phyloP scores from a whole-genome alignment of 345 rosid species.

The Physaria fendleri region DNA sequence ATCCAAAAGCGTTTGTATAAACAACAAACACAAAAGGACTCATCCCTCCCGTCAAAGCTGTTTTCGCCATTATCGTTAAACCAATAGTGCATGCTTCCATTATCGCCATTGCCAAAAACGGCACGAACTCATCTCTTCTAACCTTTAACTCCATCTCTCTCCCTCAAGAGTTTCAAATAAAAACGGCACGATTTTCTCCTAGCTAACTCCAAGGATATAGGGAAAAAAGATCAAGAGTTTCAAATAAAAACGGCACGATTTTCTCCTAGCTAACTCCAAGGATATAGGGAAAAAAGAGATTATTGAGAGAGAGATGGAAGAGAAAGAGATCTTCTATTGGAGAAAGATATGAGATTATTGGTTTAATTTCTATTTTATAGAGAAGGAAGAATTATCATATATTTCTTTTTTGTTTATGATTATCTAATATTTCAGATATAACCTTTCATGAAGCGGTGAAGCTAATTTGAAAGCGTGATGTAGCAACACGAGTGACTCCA shows the following conservation, averaged over 20 bases:
- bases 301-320: too few species aligned
- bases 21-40: conserved; percentile 76
- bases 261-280: conserved; percentile 24
- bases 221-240: background rate
- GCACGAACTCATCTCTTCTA: conserved; percentile 31
- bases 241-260: conserved; percentile 17
- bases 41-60: conserved; percentile 55
- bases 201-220: conserved; percentile 25
- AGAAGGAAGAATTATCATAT: background rate
- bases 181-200: conserved; percentile 16
- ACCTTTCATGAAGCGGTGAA: conserved; percentile 46
- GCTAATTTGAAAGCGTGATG: conserved; percentile 42
- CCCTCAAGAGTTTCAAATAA: background rate
- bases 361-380: conserved; percentile 26
- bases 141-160: conserved; percentile 22
- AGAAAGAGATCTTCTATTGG: background rate
- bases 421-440: conserved; percentile 24
- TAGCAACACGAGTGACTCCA: conserved; percentile 56
- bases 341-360: too few species aligned
- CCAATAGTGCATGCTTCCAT: conserved; percentile 73
- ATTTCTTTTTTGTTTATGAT: conserved; percentile 10
- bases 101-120: conserved; percentile 53
- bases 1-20: conserved; percentile 54
- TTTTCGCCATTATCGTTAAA: conserved; percentile 61
- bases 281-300: conserved; percentile 7